These are phyloP conservation scores for Naganishia albida DNA, from an alignment of 1,284 basidiomycete species.

Conservation along the genomic window DNA sequence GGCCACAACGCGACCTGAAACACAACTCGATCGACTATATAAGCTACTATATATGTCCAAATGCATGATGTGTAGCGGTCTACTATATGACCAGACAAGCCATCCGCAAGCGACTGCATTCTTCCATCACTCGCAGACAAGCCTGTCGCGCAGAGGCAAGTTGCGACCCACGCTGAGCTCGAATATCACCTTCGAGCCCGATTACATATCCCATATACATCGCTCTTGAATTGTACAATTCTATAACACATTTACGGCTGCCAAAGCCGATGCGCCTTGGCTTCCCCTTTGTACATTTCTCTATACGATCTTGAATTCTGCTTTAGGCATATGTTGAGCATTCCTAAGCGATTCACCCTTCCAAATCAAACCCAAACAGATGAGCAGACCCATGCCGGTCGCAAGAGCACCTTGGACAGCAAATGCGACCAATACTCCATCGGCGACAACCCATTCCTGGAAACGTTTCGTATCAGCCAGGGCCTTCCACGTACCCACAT, in stretches of 20 bases:
- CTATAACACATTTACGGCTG: not conserved
- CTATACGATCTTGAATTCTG: constrained; percentile 21
- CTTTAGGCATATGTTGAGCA: constrained; percentile 42
- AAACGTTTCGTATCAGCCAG: not conserved
- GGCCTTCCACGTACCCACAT: not conserved
- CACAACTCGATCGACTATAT: too few species aligned
- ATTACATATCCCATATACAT: too few species aligned
- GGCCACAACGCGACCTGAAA: too few species aligned
- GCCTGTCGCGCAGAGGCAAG: too few species aligned
- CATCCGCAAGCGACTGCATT: too few species aligned
- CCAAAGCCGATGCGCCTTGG: not conserved
- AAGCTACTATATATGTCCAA: too few species aligned
- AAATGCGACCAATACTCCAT: constrained; percentile 41
- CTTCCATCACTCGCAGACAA: too few species aligned
- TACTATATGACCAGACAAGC: too few species aligned
- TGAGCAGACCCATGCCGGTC: constrained; percentile 38
- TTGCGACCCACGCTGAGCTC: too few species aligned
- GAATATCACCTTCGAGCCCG: too few species aligned
- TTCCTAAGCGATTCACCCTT: constrained; percentile 38
- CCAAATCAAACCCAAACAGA: constrained; percentile 40
- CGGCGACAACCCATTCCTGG: constrained; percentile 41
- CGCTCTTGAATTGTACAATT: too few species aligned
- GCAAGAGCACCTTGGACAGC: constrained; percentile 45
- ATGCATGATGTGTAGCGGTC: too few species aligned
- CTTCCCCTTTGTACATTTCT: not conserved